Evolutionary conservation across 371 early-diverging fungal species (phyloP), one percentile per base, ranked within the genome.

Genomic region (Mortierella sp.): DNA sequence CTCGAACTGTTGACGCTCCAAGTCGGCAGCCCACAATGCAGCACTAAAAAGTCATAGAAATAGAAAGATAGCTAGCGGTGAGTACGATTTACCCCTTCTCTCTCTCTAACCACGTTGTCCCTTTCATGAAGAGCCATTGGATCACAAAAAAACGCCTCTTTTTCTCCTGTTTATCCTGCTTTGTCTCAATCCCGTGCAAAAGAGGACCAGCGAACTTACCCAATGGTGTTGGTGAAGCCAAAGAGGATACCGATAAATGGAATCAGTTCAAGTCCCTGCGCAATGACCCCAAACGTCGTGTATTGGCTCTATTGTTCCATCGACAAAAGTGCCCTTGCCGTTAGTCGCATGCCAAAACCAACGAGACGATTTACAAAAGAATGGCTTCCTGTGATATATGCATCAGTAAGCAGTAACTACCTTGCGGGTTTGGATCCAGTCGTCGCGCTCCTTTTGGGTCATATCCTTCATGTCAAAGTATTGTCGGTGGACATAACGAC

Each of bases 391-490:
- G 4, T 10, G 32, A 27, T n/a, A 41, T 14, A 71, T 18, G 6
- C 5, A 35, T 5, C 35, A 7, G 29, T 1, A 5, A 35, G 63
- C 18, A 1, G 63, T 5, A 14, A 18, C 32, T 55, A 81, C 82
- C 86, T 82, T 81, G 72, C 81, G 71, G 0, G 74, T 71, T 63
- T 74, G 55, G 79, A 86, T 82, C 86, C 86, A 86, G 43, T 86
- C 82, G 2, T 86, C 80, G 7, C 86, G 82, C 74, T 86, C 86
- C 71, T 82, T 79, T 29, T 32, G 75, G 2, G 80, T 86, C 86
- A 86, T 86, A 14, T 79, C 86, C 80, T 86, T 86, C 86, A 86
- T 86, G 54, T 86, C 86, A 75, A 86, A 86, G 80, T 86, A 86
- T 8, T 82, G 86, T 27, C 80, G 76, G 32, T 86, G 86, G 12